These are phyloP conservation scores for Candolleomyces aberdarensis DNA, from an alignment of 768 basidiomycete genomes.

Conservation along the genomic window DNA sequence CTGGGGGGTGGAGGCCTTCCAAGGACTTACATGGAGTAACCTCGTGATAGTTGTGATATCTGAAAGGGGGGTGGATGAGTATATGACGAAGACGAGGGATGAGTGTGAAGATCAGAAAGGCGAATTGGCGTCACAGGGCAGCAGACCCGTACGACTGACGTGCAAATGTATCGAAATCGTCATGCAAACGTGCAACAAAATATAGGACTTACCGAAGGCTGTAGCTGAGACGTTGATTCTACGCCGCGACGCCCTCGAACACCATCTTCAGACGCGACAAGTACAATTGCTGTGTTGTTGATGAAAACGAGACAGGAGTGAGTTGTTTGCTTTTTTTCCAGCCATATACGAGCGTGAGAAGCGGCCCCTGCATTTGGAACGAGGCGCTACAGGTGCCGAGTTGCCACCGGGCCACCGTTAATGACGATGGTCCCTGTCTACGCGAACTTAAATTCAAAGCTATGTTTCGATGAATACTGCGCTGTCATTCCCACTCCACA, in stretches of 20 bases:
- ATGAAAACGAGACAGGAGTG: no score
- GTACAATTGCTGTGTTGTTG: no score
- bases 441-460: neutral
- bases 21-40: neutral
- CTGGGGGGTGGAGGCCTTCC: neutral
- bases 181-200: neutral
- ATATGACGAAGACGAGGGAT: neutral
- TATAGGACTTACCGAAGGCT: neutral
- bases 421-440: neutral
- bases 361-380: neutral
- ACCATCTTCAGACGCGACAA: no score
- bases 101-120: slow-evolving; percentile 3
- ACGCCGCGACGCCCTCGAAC: neutral
- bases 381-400: neutral
- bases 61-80: neutral
- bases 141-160: slow-evolving; percentile 7
- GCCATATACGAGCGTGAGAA: neutral
- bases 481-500: slow-evolving; percentile 1
- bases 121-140: slow-evolving; percentile 9
- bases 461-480: neutral
- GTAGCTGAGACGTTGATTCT: neutral
- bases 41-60: neutral
- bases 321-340: neutral
- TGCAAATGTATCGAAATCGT: slow-evolving; percentile 9
- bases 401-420: neutral